Conservation (phyloP, 176 grass and related monocot genomes). For the Alopecurus myosuroides region DNA sequence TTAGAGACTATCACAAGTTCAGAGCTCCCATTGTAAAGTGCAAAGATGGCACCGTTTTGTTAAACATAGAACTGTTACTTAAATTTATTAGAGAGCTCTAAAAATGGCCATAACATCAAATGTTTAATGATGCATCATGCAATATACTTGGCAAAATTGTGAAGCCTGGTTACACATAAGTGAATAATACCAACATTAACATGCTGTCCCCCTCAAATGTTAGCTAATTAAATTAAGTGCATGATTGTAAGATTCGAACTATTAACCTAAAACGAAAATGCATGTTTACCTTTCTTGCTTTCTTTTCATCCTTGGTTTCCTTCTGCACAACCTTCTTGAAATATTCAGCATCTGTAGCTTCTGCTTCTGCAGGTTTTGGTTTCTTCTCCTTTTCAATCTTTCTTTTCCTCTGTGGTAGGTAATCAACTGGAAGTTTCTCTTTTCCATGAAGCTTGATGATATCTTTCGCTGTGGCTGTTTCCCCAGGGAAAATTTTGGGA, state of each 20-base stretch:
- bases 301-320: conserved; percentile 94
- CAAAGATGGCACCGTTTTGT: neutral
- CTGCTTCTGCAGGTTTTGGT: conserved; percentile 24
- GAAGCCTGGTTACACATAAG: neutral
- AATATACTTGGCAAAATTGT: neutral
- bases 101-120: neutral
- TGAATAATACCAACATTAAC: conserved; percentile 24
- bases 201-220: neutral
- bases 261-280: conserved; percentile 6
- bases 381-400: conserved; percentile 63
- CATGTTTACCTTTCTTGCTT: conserved; percentile 80
- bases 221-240: neutral
- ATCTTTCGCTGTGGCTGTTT: conserved; percentile 44
- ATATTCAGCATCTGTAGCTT: conserved; percentile 16
- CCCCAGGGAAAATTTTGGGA: conserved; percentile 67
- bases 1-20: neutral
- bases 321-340: conserved; percentile 31
- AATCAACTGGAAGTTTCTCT: conserved; percentile 88
- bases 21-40: neutral
- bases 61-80: neutral
- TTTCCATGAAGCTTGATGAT: conserved; percentile 91
- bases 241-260: neutral
- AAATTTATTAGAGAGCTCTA: neutral
- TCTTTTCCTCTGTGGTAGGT: conserved; percentile 74
- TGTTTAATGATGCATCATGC: neutral